phyloP scores from a whole-genome alignment of 768 basidiomycete genomes.

The Mycena galericulata region DNA sequence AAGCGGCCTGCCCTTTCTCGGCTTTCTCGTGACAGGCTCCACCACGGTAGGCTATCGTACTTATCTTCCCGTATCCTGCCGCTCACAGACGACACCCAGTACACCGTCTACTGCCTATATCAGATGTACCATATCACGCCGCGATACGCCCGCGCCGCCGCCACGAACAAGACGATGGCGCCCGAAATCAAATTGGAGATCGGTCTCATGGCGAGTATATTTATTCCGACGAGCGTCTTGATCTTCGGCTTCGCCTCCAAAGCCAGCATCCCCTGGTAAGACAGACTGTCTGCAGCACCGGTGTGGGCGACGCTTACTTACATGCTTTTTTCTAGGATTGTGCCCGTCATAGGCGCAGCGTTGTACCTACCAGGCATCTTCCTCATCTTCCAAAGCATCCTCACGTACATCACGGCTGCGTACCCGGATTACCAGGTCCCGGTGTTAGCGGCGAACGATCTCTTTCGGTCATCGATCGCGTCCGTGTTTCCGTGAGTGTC shows the following conservation, averaged over 20 bases:
- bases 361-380: conserved; percentile 46
- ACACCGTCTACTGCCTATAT: conserved; percentile 35
- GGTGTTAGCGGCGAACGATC: conserved; percentile 47
- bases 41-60: not conserved
- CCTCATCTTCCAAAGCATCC: conserved; percentile 50
- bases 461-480: conserved; percentile 45
- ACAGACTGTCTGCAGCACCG: too few species aligned
- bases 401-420: conserved; percentile 43
- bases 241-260: conserved; percentile 49
- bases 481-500: conserved; percentile 36
- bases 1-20: conserved; percentile 47
- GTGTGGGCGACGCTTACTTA: too few species aligned
- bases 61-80: not conserved
- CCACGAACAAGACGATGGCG: conserved; percentile 11
- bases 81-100: conserved; percentile 17
- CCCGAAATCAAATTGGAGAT: conserved; percentile 48
- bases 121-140: conserved; percentile 38
- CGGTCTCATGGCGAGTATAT: conserved; percentile 47
- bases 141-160: conserved; percentile 23
- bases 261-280: conserved; percentile 41
- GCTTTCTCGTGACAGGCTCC: conserved; percentile 35
- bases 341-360: conserved; percentile 47
- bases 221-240: conserved; percentile 45
- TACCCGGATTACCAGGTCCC: conserved; percentile 46
- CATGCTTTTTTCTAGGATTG: conserved; percentile 37